These are phyloP conservation scores for Malus orientalis DNA, from an alignment of 306 rosid species.

Conservation along the genomic window DNA sequence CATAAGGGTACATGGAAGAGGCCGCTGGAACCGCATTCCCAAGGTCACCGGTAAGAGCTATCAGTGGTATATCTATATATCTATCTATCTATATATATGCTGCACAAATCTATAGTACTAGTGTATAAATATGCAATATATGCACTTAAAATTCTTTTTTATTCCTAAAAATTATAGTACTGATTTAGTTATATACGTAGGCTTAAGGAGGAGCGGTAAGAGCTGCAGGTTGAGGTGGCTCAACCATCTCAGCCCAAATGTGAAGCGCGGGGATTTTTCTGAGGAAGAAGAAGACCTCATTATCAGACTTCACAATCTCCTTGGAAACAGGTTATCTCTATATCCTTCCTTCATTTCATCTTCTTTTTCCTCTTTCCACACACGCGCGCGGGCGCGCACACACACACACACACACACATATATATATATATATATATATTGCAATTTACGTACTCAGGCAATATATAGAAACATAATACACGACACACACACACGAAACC, in stretches of 20 bases:
- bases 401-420: accelerated
- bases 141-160: neutral
- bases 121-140: too few species aligned
- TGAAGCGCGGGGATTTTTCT: constrained; percentile 17
- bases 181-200: neutral
- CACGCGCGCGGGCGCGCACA: too few species aligned
- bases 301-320: constrained; percentile 26
- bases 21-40: constrained; percentile 30
- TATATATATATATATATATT: too few species aligned
- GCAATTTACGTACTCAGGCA: neutral
- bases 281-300: constrained; percentile 34
- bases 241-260: constrained; percentile 25
- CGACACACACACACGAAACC: too few species aligned
- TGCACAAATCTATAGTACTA: neutral
- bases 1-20: constrained; percentile 17
- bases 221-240: constrained; percentile 36
- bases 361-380: neutral
- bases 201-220: constrained; percentile 20
- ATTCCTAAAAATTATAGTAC: neutral
- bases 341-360: neutral
- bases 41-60: constrained; percentile 20
- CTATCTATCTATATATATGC: too few species aligned
- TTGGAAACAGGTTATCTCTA: constrained; percentile 24
- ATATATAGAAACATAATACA: too few species aligned
- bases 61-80: too few species aligned